Evolutionary conservation across 495 filamentous ascomycete genomes (phyloP).

Genomic region (Penicillium flavigenum): DNA sequence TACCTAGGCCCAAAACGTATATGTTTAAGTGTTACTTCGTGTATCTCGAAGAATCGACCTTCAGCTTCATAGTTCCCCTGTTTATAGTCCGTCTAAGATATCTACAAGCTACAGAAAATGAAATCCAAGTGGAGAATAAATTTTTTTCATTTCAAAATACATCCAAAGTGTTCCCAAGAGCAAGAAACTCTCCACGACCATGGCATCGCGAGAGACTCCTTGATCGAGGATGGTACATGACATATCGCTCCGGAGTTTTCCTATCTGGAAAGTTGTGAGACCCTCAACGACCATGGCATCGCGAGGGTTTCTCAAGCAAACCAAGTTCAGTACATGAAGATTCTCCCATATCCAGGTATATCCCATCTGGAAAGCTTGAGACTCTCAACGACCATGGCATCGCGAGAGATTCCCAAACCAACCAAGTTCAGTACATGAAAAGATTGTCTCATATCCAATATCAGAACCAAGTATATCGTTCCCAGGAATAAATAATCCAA

Average conservation of each 20-base stretch:
- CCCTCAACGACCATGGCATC: slow-evolving; percentile 10
- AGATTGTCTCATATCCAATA: neutral
- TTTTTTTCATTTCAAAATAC: neutral
- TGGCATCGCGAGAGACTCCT: slow-evolving; percentile 3
- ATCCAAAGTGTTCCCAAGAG: neutral
- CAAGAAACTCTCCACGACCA: slow-evolving; percentile 1
- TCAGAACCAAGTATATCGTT: neutral
- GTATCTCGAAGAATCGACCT: no score
- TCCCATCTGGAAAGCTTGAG: neutral
- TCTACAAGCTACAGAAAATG: neutral
- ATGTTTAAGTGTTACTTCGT: no score
- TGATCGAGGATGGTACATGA: neutral
- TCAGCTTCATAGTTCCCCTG: no score
- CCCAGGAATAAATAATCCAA: neutral
- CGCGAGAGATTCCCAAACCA: neutral
- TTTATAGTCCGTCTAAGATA: no score
- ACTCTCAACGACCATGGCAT: slow-evolving; percentile 9
- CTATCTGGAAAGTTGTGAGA: neutral
- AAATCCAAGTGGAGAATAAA: neutral
- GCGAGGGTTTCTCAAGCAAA: neutral
- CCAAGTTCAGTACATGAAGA: neutral
- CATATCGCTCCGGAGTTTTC: no score
- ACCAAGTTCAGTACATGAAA: neutral
- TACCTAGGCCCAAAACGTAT: no score
- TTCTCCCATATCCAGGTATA: neutral